A percentile compares a stretch with the other conserved stretches of the same genome.
phyloP scores from a whole-genome alignment of 78 protist species.

The Cavenderia fasciculata region DNA sequence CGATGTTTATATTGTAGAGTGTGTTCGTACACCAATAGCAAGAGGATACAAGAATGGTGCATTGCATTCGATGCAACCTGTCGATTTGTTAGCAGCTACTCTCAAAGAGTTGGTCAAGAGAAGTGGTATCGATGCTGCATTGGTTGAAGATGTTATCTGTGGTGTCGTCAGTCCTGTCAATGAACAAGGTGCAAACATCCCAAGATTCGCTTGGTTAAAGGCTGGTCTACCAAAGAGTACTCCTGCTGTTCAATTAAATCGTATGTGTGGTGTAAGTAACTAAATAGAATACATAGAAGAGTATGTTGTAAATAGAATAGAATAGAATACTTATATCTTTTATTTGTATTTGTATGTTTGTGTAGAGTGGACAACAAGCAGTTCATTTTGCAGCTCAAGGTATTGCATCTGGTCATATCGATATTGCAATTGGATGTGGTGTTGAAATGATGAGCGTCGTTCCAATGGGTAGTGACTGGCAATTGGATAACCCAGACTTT shows the following conservation, averaged over 20 bases:
- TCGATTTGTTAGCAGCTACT: slow-evolving; percentile 59
- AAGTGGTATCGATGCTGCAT: slow-evolving; percentile 23
- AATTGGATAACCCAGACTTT: slow-evolving; percentile 55
- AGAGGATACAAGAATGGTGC: slow-evolving; percentile 73
- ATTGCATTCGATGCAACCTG: slow-evolving; percentile 38
- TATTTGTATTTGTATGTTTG: not conserved
- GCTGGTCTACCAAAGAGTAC: slow-evolving; percentile 82
- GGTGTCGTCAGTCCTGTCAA: slow-evolving; percentile 84
- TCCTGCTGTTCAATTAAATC: slow-evolving; percentile 86
- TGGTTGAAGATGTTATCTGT: slow-evolving; percentile 86
- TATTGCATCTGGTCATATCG: slow-evolving; percentile 74
- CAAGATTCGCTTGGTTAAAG: slow-evolving; percentile 81
- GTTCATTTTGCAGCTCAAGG: slow-evolving; percentile 90
- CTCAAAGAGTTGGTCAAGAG: slow-evolving; percentile 44
- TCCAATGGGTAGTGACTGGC: slow-evolving; percentile 83
- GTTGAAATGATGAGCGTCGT: slow-evolving; percentile 88
- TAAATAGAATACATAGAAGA: too few species aligned
- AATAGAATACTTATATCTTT: too few species aligned
- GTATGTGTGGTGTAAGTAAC: slow-evolving; percentile 88
- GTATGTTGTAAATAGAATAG: too few species aligned
- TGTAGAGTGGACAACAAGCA: slow-evolving; percentile 82
- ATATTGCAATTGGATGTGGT: slow-evolving; percentile 85
- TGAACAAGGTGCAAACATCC: slow-evolving; percentile 87
- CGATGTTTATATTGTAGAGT: slow-evolving; percentile 71
- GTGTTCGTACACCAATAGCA: slow-evolving; percentile 79